Base-by-base conservation (phyloP, 2,329 filamentous ascomycete genomes). In the Verticillium dahliae region DNA sequence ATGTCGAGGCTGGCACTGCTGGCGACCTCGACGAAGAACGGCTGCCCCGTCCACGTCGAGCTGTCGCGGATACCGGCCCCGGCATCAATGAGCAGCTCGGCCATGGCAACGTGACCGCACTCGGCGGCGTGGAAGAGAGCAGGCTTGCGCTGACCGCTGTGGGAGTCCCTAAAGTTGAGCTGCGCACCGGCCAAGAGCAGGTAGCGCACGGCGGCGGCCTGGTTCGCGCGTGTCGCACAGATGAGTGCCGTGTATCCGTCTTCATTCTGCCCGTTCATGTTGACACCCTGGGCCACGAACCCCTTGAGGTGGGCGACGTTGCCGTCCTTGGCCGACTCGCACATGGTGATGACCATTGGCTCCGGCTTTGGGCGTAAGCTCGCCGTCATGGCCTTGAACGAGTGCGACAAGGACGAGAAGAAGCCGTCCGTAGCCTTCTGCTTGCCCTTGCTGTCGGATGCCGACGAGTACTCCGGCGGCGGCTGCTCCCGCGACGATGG, bases 291-390 rank as follows among this genome's bases (percentile, higher is more conserved):
- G 2, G 66, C 62, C 10, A 76, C 62, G 18, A 76, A 66, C 0
- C 70, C 72, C 1, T 66, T 68, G 50, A 75, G 69, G 22, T 76
- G 74, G 11, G 66, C 65, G 1, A 72, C 62, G n/a, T 76, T 71
- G 0, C 75, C 74, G 1, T 67, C 65, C 1, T 69, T 64, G 2
- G 70, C 68, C 1, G 74, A 75, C 38, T 75, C 68, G 15, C 74
- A 76, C 18, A 76, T 70, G 1, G 74, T 73, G 0, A 72, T 71
- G 1, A 74, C 74, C 3, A 77, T 62, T 1, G 74, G 75, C 14
- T 75, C 74, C 0, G 75, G 73, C n/a, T 74, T 75, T 6, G 73
- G 38, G 31, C 68, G 66, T 5, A 77, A 63, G 7, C 65, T 65
- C 6, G 71, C 64, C 0, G 74, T 73, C 61, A 76, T 69, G 11